Evolutionary conservation across 305 asterid species (phyloP).

Genomic region (Plantago lanceolata): DNA sequence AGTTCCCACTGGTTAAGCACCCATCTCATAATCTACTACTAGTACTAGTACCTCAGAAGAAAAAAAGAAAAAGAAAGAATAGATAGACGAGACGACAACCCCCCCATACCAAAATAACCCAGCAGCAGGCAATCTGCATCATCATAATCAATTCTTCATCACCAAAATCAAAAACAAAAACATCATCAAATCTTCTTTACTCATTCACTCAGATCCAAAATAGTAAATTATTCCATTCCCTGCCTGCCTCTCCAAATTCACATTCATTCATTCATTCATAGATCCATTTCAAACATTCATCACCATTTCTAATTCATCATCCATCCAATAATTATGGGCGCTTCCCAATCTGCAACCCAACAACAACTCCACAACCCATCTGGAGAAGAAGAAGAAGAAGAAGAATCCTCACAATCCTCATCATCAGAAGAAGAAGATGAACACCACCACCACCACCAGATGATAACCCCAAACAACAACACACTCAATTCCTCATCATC

Average conservation of each 20-base stretch:
- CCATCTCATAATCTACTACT: no score
- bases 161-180: no score
- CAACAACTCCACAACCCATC: constrained; percentile 27
- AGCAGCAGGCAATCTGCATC: no score
- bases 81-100: no score
- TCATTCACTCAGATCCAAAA: constrained; percentile 3
- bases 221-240: not conserved
- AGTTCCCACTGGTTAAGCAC: no score
- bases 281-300: constrained; percentile 13
- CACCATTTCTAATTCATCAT: not conserved
- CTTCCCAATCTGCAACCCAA: constrained; percentile 62
- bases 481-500: not conserved
- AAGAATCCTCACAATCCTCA: constrained; percentile 37
- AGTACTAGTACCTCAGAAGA: no score
- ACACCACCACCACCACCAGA: constrained; percentile 17
- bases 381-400: constrained; percentile 39
- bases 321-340: constrained; percentile 60
- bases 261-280: constrained; percentile 25
- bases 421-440: constrained; percentile 39
- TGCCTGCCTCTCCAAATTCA: no score
- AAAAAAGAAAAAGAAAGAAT: no score
- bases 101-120: no score
- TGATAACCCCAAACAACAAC: constrained; percentile 24
- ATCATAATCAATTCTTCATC: no score
- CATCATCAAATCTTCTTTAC: not conserved